Conservation (phyloP, 768 basidiomycete species). For the Cystobasidium tubakii region DNA sequence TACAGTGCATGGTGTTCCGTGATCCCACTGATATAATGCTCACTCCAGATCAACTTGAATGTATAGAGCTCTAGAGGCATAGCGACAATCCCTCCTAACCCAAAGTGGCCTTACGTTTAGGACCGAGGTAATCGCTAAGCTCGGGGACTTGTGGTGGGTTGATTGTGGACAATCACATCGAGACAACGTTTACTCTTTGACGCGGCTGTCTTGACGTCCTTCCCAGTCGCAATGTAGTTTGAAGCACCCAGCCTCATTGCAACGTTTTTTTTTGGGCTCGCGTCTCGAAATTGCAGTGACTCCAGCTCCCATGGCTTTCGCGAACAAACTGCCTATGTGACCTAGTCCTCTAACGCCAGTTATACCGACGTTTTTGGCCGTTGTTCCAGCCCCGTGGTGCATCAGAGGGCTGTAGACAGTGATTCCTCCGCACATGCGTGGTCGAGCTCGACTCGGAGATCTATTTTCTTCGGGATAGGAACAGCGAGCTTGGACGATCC, state of each 20-base stretch:
- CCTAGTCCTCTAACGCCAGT: constrained; percentile 60
- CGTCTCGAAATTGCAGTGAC: constrained; percentile 60
- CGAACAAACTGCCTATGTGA: constrained; percentile 51
- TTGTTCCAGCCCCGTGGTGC: constrained; percentile 55
- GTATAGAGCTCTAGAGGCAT: background rate
- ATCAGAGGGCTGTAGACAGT: constrained; percentile 61
- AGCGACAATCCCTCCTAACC: constrained; percentile 51
- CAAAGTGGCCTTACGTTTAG: constrained; percentile 56
- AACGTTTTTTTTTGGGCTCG: constrained; percentile 56
- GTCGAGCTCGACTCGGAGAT: constrained; percentile 41
- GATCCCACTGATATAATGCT: no score
- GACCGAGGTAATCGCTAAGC: constrained; percentile 55
- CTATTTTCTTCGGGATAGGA: background rate
- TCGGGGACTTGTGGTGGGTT: constrained; percentile 47
- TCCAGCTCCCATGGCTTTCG: constrained; percentile 57
- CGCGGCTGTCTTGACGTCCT: background rate
- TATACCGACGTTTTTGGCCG: constrained; percentile 55
- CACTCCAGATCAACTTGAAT: background rate
- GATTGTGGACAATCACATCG: constrained; percentile 50
- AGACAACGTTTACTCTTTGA: constrained; percentile 32
- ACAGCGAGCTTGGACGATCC: background rate
- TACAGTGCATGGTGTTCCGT: no score
- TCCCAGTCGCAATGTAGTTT: constrained; percentile 54
- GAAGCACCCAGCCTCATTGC: constrained; percentile 57
- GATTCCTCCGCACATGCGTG: constrained; percentile 62